Conservation (phyloP, 2,329 filamentous ascomycete genomes). For the Diplodia sapinea region DNA sequence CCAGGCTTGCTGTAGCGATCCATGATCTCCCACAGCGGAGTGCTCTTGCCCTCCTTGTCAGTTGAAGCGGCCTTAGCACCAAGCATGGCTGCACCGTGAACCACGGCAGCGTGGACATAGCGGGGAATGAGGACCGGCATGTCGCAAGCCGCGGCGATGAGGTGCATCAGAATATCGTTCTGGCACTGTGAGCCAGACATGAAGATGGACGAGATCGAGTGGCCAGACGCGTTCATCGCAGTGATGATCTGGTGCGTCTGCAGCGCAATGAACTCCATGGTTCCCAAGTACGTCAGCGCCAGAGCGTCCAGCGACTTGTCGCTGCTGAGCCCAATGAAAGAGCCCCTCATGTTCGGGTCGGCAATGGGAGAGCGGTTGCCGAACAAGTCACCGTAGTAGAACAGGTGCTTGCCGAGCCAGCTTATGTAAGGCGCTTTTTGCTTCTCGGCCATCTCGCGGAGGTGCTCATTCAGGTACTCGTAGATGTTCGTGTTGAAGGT, state of each 20-base stretch:
- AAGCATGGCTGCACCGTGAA: slow-evolving; percentile 97
- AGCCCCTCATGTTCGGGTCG: slow-evolving; percentile 89
- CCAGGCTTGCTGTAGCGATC: slow-evolving; percentile 95
- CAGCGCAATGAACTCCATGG: slow-evolving; percentile 97
- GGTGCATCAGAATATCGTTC: slow-evolving; percentile 87
- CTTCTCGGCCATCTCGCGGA: slow-evolving; percentile 75
- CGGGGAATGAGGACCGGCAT: slow-evolving; percentile 93
- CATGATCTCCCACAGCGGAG: slow-evolving; percentile 96
- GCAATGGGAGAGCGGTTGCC: slow-evolving; percentile 95
- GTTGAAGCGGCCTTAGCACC: slow-evolving; percentile 95
- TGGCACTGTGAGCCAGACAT: slow-evolving; percentile 99
- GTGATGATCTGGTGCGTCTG: slow-evolving; percentile 96
- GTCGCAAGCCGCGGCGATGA: slow-evolving; percentile 86
- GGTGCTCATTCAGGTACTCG: slow-evolving; percentile 88
- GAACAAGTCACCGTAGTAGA: slow-evolving; percentile 98
- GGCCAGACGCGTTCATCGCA: slow-evolving; percentile 88
- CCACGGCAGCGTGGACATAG: slow-evolving; percentile 94
- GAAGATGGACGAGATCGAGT: slow-evolving; percentile 90
- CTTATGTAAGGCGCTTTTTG: slow-evolving; percentile 75
- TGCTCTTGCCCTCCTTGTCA: slow-evolving; percentile 75
- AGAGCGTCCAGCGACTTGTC: slow-evolving; percentile 88
- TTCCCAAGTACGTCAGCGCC: slow-evolving; percentile 90
- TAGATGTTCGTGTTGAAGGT: slow-evolving; percentile 89
- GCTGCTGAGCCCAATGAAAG: slow-evolving; percentile 82
- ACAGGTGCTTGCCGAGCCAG: slow-evolving; percentile 89